Evolutionary conservation across 1,139 yeast species (phyloP), one percentile per base, ranked within the genome.

Genomic region (Pichia inconspicua): DNA sequence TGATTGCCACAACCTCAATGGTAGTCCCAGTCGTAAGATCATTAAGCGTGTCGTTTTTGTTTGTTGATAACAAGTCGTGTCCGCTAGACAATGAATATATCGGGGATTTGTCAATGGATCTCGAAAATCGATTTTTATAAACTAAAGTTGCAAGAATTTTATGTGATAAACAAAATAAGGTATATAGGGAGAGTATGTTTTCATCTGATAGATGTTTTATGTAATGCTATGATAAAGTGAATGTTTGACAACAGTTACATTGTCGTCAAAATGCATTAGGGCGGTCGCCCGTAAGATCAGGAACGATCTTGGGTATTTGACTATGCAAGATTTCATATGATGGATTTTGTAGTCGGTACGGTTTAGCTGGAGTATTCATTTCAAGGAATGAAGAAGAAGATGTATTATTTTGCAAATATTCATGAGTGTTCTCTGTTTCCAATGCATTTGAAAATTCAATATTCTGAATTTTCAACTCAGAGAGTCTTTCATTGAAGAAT

Each of bases 401-500:
- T 15, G 32, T 30, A 34, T 28, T 27, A 2, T 10, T 15, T 15
- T 4, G 37, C 15, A 17, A 34, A 38, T 19, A 25, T 25, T 22
- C 30, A 38, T 38, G 41, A 14, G 10, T 15, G 22, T 12, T 22
- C 4, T 38, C 12, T 19, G 41, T 6, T 14, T 25, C 12, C 8
- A n/a, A 15, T 14, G 27, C 10, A 25, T 25, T 12, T 8, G 27
- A 8, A 8, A 25, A 25, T 9, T 25, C 27, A 38, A n/a, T n/a
- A 38, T 8, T 14, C 2, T 38, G 39, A 11, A n/a, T 10, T 15
- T 34, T 34, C 11, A 34, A 15, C 4, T 34, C 22, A 15, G 37
- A 34, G 4, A 34, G 37, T 32, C 50, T 46, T 12, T 48, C 49
- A 22, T 41, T 49, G 8, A 56, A 51, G 52, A 48, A 69, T 52